Evolutionary conservation across 345 rosid genomes (phyloP).

Genomic region (Dipteronia sinensis): DNA sequence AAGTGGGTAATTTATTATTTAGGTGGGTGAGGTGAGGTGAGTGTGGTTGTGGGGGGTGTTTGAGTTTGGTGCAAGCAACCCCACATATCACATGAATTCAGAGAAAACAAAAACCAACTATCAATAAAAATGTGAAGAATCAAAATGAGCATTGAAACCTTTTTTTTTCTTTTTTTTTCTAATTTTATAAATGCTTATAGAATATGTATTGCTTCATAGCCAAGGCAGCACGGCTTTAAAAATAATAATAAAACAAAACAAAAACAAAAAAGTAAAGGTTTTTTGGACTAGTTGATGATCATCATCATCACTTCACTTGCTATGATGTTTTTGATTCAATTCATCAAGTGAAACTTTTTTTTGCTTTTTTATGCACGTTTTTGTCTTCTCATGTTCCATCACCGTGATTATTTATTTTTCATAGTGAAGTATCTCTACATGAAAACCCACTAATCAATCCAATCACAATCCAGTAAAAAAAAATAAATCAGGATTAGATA

Average conservation of each 20-base stretch:
- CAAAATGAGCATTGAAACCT: no score
- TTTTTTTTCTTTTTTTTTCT: no score
- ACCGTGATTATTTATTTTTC: background rate
- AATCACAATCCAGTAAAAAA: background rate
- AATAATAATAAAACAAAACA: background rate
- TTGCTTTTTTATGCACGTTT: background rate
- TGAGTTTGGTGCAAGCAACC: background rate
- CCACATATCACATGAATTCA: background rate
- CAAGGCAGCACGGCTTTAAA: background rate
- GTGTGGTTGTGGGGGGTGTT: background rate
- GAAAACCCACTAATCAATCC: background rate
- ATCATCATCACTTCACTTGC: background rate
- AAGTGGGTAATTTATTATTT: background rate
- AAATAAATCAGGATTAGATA: no score
- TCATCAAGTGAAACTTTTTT: background rate
- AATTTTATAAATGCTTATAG: background rate
- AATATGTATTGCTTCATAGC: conserved; percentile 1
- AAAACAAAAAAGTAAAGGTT: background rate
- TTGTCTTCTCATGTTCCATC: background rate
- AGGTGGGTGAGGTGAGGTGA: background rate
- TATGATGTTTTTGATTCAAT: background rate
- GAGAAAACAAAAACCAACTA: background rate
- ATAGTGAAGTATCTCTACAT: background rate
- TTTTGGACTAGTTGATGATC: background rate
- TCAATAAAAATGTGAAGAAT: no score